Percentiles rank a stretch among this genome's conserved stretches.
phyloP scores from a whole-genome alignment of 2,329 filamentous ascomycete species.

The Penicillium sp. region DNA sequence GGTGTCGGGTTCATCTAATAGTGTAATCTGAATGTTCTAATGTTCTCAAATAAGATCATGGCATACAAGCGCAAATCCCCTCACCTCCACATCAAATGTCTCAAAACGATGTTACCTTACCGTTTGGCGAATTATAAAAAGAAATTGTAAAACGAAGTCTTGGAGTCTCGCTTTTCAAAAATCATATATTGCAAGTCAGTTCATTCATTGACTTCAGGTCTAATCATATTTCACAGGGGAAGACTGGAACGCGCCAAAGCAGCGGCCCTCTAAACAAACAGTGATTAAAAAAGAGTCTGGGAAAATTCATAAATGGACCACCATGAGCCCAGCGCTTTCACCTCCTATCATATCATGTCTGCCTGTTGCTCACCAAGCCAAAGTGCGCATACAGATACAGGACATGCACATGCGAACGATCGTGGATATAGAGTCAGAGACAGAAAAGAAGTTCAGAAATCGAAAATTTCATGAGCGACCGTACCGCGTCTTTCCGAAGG shows the following conservation, averaged over 20 bases:
- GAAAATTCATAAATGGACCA: slow-evolving; percentile 20
- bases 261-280: slow-evolving; percentile 17
- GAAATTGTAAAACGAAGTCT: not conserved
- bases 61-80: not conserved
- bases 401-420: slow-evolving; percentile 11
- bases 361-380: slow-evolving; percentile 9
- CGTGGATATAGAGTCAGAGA: slow-evolving; percentile 12
- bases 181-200: slow-evolving; percentile 14
- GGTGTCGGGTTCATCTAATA: not conserved
- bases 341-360: slow-evolving; percentile 20
- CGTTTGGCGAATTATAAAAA: not conserved
- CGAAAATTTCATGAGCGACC: slow-evolving; percentile 36
- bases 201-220: slow-evolving; percentile 17
- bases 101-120: not conserved
- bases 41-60: not conserved
- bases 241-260: slow-evolving; percentile 10
- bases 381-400: slow-evolving; percentile 16
- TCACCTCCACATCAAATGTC: not conserved
- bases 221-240: slow-evolving; percentile 29
- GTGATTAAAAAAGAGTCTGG: slow-evolving; percentile 16
- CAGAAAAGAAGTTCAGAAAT: slow-evolving; percentile 7
- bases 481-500: slow-evolving; percentile 84
- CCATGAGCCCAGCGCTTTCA: slow-evolving; percentile 10
- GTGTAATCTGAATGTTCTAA: not conserved
- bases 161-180: not conserved